Base-by-base conservation (phyloP, 2,329 filamentous ascomycete genomes). In the Trichoderma atrobrunneum region DNA sequence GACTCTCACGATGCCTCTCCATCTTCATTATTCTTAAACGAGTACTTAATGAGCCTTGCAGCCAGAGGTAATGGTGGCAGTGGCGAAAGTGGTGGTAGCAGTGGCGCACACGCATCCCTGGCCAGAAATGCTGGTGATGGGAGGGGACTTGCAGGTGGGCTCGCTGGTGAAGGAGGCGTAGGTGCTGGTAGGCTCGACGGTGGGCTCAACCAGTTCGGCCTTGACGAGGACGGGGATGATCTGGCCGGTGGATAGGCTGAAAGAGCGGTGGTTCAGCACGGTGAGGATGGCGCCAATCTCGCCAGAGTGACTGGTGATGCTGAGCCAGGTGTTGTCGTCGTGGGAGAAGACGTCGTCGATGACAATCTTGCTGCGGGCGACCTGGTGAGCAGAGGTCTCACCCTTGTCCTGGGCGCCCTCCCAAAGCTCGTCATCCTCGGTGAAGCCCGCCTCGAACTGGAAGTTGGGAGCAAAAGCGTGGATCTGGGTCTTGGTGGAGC, bases 191-290 rank as follows among this genome's bases (percentile, higher is more conserved):
- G 76, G 79, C 72, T 43, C 39, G 39, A 74, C 76, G 8, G 78
- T 73, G n/a, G 77, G 74, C 6, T 73, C 62, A 0, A 82, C 72
- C 57, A 82, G 86, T 75, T 87, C 84, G 1, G 87, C 89, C 79
- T 87, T 89, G 39, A 93, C 87, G 1, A 93, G 84, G 3, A 91
- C 89, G 0, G 91, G 90, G 32, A 93, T 90, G 8, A 91, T 87
- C 72, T 89, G 87, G 10, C 91, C 91, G 0, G 91, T 93, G n/a
- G 83, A 84, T 14, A 93, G 82, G 3, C 82, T 79, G 78, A 93
- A 93, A 3, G 80, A 74, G n/a, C 86, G 85, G 76, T 93, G 91
- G 65, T 86, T 86, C 5, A 92, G 80, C 0, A 89, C 89, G 66
- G 82, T 76, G 3, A 90, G 82, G 28, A 89, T 80, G 69, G 81